A percentile compares a stretch with the other conserved stretches of the same genome.
Evolutionary conservation across 2,329 filamentous ascomycete genomes (phyloP).

Genomic region (Exophiala calicioides): DNA sequence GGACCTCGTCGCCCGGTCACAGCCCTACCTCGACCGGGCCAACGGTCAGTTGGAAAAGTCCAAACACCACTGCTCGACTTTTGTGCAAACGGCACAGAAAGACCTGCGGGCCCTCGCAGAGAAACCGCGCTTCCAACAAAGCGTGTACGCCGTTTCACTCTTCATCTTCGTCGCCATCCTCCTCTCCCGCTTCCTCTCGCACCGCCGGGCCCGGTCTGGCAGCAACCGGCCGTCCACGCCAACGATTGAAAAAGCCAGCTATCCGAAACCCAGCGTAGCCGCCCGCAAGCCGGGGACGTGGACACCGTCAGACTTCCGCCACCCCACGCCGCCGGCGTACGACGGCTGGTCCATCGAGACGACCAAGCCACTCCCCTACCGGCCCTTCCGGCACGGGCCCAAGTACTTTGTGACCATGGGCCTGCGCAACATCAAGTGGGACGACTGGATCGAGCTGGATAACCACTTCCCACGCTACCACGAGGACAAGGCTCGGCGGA

Average conservation of each 20-base stretch:
- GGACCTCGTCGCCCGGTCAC: constrained; percentile 21
- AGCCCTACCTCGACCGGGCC: constrained; percentile 22
- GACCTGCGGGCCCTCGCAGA: constrained; percentile 30
- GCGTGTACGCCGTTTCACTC: constrained; percentile 37
- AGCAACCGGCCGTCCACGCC: constrained; percentile 20
- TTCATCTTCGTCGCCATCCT: constrained; percentile 29
- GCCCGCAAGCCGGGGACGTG: constrained; percentile 49
- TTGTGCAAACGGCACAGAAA: constrained; percentile 14
- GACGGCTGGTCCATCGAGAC: constrained; percentile 66
- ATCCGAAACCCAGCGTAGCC: constrained; percentile 6
- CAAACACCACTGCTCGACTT: constrained; percentile 20
- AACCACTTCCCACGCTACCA: constrained; percentile 75
- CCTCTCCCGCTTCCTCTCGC: constrained; percentile 15
- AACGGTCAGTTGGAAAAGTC: constrained; percentile 17
- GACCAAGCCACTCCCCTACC: constrained; percentile 75
- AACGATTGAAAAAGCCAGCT: constrained; percentile 23
- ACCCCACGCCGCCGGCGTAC: constrained; percentile 63
- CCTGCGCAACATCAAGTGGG: constrained; percentile 62
- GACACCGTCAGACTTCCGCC: constrained; percentile 59
- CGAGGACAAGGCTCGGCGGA: constrained; percentile 67
- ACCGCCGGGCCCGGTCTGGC: constrained; percentile 14
- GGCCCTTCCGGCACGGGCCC: constrained; percentile 75
- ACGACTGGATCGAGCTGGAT: constrained; percentile 82
- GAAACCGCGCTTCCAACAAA: constrained; percentile 29
- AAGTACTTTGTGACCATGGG: constrained; percentile 79